Base-by-base conservation (phyloP, 2,329 filamentous ascomycete genomes). In the Xylariales sp. region DNA sequence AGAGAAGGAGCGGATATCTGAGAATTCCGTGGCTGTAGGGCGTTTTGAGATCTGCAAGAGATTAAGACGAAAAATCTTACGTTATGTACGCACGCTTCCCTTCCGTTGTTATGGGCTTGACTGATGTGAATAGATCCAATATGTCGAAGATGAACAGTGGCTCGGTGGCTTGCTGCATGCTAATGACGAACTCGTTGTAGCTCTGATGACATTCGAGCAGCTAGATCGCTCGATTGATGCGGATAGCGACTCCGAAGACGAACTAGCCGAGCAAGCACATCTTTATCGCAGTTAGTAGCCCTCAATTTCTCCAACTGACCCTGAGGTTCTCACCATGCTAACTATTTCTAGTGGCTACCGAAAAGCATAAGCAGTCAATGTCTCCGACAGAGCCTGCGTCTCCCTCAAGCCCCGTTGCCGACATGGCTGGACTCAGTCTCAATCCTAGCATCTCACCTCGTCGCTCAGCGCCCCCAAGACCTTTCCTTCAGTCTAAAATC, bases 121-220 rank as follows among this genome's bases (percentile, higher is more conserved):
- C 77, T 78, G 52, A 79, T 60, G 28, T 54, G 18, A 9, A 48
- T 63, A 90, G 88, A 97, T 98, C 70, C 93, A 98, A 76, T 87
- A 94, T 58, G 91, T 98, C 12, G 93, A 97, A 78, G 91, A 90
- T 8, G 95, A 98, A 76, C 90, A 98, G 75, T 97, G 92, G 85
- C 90, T 99, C 8, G 96, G 95, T 49, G 91, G 93, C 68, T 85
- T 99, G 4, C 89, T 99, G 18, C 93, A 96, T 75, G 94, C 95
- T 71, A 98, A 99, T 75, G 96, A 99, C 75, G 93, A 97, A 80
- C 90, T 99, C n/a, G 93, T 98, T 48, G 91, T 91, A 69, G 93
- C 94, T 1, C 85, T 99, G 65, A 97, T 97, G 88, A 92, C 94
- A 0, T 99, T 94, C 76, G 95, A 98, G 80, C 93, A 97, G 74